Evolutionary conservation across 345 rosid genomes (phyloP).

Genomic region (Acer saccharum): DNA sequence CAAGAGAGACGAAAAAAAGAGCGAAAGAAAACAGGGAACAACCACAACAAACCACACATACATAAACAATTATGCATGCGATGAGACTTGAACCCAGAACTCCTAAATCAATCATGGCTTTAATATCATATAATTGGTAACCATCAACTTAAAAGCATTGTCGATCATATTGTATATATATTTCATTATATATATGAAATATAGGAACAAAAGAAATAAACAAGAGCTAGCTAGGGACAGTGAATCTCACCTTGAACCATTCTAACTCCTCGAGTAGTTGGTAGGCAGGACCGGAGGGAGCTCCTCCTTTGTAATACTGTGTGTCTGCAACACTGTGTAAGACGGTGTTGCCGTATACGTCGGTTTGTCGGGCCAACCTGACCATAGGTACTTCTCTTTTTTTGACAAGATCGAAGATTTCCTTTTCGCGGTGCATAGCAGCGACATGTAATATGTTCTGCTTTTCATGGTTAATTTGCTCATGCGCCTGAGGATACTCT

Average conservation of each 20-base stretch:
- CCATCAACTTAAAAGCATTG: no score
- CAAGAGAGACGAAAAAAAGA: no score
- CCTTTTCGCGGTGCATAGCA: slow-evolving; percentile 7
- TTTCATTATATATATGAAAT: no score
- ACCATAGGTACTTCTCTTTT: background rate
- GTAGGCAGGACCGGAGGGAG: slow-evolving; percentile 16
- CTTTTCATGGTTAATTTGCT: background rate
- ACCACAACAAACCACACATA: no score
- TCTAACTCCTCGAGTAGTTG: slow-evolving; percentile 23
- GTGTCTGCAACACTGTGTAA: slow-evolving; percentile 26
- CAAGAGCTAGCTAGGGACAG: no score
- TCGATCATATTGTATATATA: no score
- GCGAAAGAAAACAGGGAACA: no score
- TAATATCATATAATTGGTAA: no score
- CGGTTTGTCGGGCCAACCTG: slow-evolving; percentile 10
- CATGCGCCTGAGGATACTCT: slow-evolving; percentile 17
- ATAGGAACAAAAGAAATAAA: no score
- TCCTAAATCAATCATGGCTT: no score
- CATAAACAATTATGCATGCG: no score
- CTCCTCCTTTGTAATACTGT: background rate
- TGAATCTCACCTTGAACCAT: slow-evolving; percentile 29
- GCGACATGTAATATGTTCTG: slow-evolving; percentile 28
- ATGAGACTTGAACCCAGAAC: no score
- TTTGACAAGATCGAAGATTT: slow-evolving; percentile 14
- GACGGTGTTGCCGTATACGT: slow-evolving; percentile 10